Base-by-base conservation (phyloP, 2,329 filamentous ascomycete genomes). In the Zasmidium citrigriseum region DNA sequence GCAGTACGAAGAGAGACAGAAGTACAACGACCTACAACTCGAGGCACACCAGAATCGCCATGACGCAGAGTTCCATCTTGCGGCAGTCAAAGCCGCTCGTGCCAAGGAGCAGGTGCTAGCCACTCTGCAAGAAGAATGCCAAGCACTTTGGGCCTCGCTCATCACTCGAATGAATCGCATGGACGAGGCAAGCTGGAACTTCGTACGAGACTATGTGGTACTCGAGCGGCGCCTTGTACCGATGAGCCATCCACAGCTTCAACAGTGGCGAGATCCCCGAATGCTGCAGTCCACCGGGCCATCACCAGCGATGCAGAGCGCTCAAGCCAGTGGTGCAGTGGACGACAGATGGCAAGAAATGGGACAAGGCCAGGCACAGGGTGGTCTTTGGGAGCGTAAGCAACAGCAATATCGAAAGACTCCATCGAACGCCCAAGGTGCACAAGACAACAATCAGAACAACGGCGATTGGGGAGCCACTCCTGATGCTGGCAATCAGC, bases 31-130 rank as follows among this genome's bases (percentile, higher is more conserved):
- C 2, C 57, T 66, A 46, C 29, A 59, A 11, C 57, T 54, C 46
- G 64, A 66, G 41, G 62, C 60, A 18, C 22, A 54, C 11, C 46
- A 22, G 16, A 59, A 54, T 51, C 47, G 55, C 4, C 12, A 50
- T 45, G 60, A 64, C 25, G 55, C 51, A 2, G 55, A 59, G 14
- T 29, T 62, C 10, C 59, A 61, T 38, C 53, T 59, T 21, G 50
- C 18, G 10, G 49, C 49, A 16, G n/a, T 57, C 16, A 57, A 48
- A 23, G 55, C 55, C 14, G 22, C 46, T 18, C 29, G 47, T 16
- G 22, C 46, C 20, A 53, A 46, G 24, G 49, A 57, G 44, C 48
- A 48, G 34, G 48, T 47, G 18, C 5, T 53, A 2, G 4, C 20
- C 3, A 53, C 38, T 11, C 20, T 53, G 2, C 23, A 44, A 20